Conservation (phyloP, 2,329 filamentous ascomycete species). For the Drechslerella stenobrocha region DNA sequence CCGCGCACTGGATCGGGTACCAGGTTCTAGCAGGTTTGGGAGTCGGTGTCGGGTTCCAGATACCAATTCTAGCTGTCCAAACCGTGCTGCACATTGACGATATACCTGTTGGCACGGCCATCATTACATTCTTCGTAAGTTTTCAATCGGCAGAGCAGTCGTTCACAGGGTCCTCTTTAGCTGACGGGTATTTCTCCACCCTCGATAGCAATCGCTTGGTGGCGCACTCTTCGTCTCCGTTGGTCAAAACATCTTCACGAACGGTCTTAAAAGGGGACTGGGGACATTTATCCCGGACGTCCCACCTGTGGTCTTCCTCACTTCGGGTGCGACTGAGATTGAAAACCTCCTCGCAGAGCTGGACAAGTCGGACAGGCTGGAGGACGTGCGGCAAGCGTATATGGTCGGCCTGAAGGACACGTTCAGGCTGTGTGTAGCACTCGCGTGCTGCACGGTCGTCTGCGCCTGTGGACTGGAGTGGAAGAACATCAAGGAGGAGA, state of each 20-base stretch:
- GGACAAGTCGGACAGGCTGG: constrained; percentile 57
- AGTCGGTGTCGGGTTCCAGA: constrained; percentile 65
- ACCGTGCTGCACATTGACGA: constrained; percentile 62
- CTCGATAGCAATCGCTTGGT: constrained; percentile 56
- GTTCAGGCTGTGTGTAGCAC: constrained; percentile 61
- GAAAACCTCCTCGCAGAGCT: constrained; percentile 39
- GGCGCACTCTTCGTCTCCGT: constrained; percentile 65
- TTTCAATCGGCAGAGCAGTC: constrained; percentile 62
- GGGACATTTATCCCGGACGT: constrained; percentile 57
- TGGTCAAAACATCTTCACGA: constrained; percentile 62
- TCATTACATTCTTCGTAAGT: constrained; percentile 60
- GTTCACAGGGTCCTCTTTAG: neutral
- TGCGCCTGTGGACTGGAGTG: constrained; percentile 59
- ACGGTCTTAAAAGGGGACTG: constrained; percentile 55
- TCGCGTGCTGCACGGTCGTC: constrained; percentile 59
- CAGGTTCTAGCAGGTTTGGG: constrained; percentile 60
- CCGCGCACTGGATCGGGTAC: constrained; percentile 57
- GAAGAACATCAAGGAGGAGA: constrained; percentile 57
- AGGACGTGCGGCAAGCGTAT: constrained; percentile 60
- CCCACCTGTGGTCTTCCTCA: constrained; percentile 59
- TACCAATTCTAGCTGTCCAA: constrained; percentile 63
- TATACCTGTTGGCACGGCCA: constrained; percentile 62
- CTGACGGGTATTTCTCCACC: constrained; percentile 58
- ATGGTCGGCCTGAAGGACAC: constrained; percentile 60
- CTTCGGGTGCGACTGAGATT: constrained; percentile 62